Conservation (phyloP, 2,329 filamentous ascomycete species). For the Aphanoascus verrucosus region DNA sequence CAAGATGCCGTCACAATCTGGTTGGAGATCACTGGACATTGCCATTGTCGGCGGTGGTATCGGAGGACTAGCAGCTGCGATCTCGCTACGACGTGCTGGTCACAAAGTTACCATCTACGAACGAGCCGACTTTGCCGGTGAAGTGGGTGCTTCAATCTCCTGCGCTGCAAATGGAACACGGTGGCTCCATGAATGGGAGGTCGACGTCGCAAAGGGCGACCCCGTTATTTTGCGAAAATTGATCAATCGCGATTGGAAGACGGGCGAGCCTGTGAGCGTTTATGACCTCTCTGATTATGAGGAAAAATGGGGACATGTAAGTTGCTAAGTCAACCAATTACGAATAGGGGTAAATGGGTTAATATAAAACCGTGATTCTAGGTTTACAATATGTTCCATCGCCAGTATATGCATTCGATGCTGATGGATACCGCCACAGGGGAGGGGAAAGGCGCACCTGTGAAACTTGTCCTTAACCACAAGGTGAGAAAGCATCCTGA, state of each 20-base stretch:
- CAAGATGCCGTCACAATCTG: slow-evolving; percentile 12
- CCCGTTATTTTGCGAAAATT: slow-evolving; percentile 55
- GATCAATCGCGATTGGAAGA: slow-evolving; percentile 61
- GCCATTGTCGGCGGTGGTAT: slow-evolving; percentile 45
- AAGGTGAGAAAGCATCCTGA: slow-evolving; percentile 25
- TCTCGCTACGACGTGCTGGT: slow-evolving; percentile 44
- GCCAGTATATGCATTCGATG: slow-evolving; percentile 59
- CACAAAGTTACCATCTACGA: slow-evolving; percentile 55
- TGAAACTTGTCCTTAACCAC: slow-evolving; percentile 47
- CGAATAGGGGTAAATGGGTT: not conserved
- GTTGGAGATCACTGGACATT: slow-evolving; percentile 39
- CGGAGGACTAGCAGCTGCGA: slow-evolving; percentile 43
- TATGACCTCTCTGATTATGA: slow-evolving; percentile 57
- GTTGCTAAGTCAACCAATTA: slow-evolving; percentile 1
- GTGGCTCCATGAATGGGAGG: slow-evolving; percentile 58
- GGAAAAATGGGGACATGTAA: slow-evolving; percentile 50
- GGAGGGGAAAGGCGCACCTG: slow-evolving; percentile 45
- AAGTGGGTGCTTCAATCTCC: slow-evolving; percentile 56
- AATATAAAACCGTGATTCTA: slow-evolving; percentile 1
- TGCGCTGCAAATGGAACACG: slow-evolving; percentile 60
- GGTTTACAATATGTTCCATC: slow-evolving; percentile 59
- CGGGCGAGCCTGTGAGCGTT: slow-evolving; percentile 53
- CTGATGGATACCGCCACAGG: slow-evolving; percentile 50
- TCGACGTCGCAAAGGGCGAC: slow-evolving; percentile 54
- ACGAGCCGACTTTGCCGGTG: slow-evolving; percentile 53